Evolutionary conservation across 2,329 filamentous ascomycete species (phyloP).

Genomic region (Chaetoscypha palmicola): DNA sequence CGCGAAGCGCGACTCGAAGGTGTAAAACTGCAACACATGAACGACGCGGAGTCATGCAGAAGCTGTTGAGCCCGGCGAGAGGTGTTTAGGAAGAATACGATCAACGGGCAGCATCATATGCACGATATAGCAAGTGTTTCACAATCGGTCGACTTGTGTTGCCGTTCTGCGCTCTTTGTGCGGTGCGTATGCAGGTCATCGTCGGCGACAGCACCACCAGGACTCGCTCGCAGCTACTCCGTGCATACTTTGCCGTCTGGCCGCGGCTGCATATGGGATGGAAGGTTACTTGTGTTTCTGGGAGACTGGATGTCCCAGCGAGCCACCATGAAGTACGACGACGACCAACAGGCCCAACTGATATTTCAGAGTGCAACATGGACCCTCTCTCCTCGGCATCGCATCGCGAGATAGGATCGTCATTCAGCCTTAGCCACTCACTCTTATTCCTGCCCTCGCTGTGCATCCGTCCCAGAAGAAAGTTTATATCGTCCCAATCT

Average conservation of each 20-base stretch:
- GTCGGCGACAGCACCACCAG: slow-evolving; percentile 9
- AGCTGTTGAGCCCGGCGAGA: slow-evolving; percentile 9
- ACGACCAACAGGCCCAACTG: no score
- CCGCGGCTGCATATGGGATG: neutral
- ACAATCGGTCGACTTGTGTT: slow-evolving; percentile 15
- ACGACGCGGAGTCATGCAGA: slow-evolving; percentile 12
- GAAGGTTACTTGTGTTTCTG: slow-evolving; percentile 1
- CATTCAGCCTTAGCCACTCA: slow-evolving; percentile 18
- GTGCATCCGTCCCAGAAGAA: slow-evolving; percentile 1
- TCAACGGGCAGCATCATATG: slow-evolving; percentile 8
- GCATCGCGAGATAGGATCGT: slow-evolving; percentile 11
- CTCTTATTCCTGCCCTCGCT: slow-evolving; percentile 16
- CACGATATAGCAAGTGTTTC: slow-evolving; percentile 19
- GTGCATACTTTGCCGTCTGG: neutral
- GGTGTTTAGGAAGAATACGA: slow-evolving; percentile 9
- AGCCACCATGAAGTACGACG: neutral
- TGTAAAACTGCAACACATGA: slow-evolving; percentile 19
- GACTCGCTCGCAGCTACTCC: neutral
- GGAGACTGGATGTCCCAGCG: neutral
- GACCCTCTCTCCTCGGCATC: slow-evolving; percentile 1
- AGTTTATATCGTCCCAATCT: slow-evolving; percentile 13
- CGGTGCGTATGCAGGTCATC: slow-evolving; percentile 25
- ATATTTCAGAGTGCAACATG: neutral
- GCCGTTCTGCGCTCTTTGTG: slow-evolving; percentile 10
- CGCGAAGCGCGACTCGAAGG: slow-evolving; percentile 11